Evolutionary conservation across 148 eudicot species (phyloP).

Genomic region (Suaeda aralocaspica): DNA sequence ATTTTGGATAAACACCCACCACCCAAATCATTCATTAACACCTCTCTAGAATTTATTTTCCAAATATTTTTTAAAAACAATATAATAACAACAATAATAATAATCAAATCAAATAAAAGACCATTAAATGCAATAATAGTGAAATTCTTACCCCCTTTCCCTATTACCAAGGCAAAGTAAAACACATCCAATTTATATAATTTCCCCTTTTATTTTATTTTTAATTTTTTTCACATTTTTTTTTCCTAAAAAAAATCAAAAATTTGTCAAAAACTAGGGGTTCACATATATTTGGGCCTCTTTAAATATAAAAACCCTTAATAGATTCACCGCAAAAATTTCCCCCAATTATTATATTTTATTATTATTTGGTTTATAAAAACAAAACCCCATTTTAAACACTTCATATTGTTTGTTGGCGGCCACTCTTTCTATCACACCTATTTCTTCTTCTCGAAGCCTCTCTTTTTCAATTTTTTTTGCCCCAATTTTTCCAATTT

Average conservation of each 20-base stretch:
- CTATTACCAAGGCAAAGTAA: no score
- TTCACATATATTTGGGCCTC: not conserved
- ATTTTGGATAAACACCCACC: no score
- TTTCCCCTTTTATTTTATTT: not conserved
- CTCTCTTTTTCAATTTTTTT: slow-evolving; percentile 18
- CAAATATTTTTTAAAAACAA: no score
- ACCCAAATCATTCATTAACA: no score
- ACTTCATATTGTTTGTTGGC: slow-evolving; percentile 6
- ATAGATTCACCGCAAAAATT: not conserved
- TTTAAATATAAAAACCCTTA: not conserved
- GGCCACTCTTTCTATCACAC: slow-evolving; percentile 13
- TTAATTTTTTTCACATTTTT: not conserved
- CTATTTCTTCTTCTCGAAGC: slow-evolving; percentile 18
- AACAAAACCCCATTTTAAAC: slow-evolving; percentile 5
- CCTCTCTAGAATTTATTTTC: no score
- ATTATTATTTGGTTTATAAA: slow-evolving; percentile 16
- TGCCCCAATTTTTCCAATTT: not conserved
- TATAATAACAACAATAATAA: no score
- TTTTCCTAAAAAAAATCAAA: not conserved
- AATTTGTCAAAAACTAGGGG: not conserved
- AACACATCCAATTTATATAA: not conserved
- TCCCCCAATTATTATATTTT: no score
- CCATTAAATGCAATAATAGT: no score
- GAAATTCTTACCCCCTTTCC: no score
- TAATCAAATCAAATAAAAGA: no score